Conservation (phyloP, 768 basidiomycete species). For the Grammothele lineata region DNA sequence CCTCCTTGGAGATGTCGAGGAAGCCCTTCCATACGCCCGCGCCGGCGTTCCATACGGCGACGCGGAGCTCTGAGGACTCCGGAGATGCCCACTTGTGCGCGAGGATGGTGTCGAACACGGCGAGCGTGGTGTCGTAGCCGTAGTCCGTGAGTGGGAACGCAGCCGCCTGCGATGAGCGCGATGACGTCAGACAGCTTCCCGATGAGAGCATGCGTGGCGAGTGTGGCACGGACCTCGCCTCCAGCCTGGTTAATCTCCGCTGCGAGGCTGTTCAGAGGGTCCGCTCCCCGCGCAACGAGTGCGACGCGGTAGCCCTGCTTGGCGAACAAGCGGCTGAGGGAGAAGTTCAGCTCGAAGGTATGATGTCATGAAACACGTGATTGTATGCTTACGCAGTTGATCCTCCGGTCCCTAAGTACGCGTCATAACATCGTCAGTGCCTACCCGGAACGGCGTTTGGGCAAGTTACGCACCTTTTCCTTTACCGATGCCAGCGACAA, state of each 20-base stretch:
- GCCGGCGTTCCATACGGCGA: slow-evolving; percentile 36
- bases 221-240: slow-evolving; percentile 24
- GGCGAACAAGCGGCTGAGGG: slow-evolving; percentile 31
- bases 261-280: slow-evolving; percentile 27
- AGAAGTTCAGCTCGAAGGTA: too few species aligned
- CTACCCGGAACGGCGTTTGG: too few species aligned
- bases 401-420: slow-evolving; percentile 31
- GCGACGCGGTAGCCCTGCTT: slow-evolving; percentile 37
- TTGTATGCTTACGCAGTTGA: slow-evolving; percentile 31
- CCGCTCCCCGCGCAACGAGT: slow-evolving; percentile 30
- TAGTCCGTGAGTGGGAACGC: slow-evolving; percentile 34
- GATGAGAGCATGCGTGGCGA: background rate
- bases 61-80: slow-evolving; percentile 29
- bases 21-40: slow-evolving; percentile 31
- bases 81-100: slow-evolving; percentile 23
- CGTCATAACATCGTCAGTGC: too few species aligned
- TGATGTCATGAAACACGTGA: background rate
- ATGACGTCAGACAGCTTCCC: background rate
- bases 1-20: slow-evolving; percentile 34
- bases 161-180: slow-evolving; percentile 26
- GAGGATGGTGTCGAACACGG: slow-evolving; percentile 30
- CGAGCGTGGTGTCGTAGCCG: slow-evolving; percentile 23
- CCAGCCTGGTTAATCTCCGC: slow-evolving; percentile 28
- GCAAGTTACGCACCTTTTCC: slow-evolving; percentile 29
- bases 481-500: slow-evolving; percentile 40